A percentile compares a stretch with the other conserved stretches of the same genome.
phyloP scores from a whole-genome alignment of 306 rosid species.

The Lathyrus aphaca region DNA sequence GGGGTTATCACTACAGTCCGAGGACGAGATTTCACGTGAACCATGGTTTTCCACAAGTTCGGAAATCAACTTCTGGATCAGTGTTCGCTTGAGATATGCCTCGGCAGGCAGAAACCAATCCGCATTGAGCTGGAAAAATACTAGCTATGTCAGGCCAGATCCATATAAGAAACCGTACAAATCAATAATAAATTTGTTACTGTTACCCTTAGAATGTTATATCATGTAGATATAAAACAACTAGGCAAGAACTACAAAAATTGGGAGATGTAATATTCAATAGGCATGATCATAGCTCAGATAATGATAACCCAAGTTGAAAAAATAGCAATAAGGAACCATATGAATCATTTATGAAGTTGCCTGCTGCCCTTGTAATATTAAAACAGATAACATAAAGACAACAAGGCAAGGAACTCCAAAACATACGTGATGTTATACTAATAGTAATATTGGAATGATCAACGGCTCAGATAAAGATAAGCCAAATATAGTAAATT shows the following conservation, averaged over 20 bases:
- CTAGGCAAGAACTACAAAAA: conserved; percentile 7
- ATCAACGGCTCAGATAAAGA: conserved; percentile 27
- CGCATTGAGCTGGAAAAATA: conserved; percentile 68
- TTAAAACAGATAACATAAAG: conserved; percentile 26
- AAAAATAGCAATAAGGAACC: conserved; percentile 16
- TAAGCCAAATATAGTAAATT: conserved; percentile 5
- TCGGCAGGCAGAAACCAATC: conserved; percentile 90
- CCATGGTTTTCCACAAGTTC: conserved; percentile 64
- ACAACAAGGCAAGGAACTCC: conserved; percentile 21
- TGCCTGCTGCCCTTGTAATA: conserved; percentile 18
- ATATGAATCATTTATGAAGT: conserved; percentile 25
- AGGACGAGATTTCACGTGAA: conserved; percentile 50
- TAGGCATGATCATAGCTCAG: conserved; percentile 16
- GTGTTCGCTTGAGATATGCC: conserved; percentile 88
- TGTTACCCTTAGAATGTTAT: conserved; percentile 24
- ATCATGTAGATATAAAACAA: conserved; percentile 21
- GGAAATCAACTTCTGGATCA: conserved; percentile 78
- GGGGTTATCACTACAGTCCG: conserved; percentile 56
- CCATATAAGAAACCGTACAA: conserved; percentile 23
- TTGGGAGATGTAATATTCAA: conserved; percentile 25
- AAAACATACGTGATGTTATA: conserved; percentile 19
- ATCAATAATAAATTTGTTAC: conserved; percentile 2
- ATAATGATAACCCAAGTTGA: conserved; percentile 24
- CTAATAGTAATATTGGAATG: conserved; percentile 10
- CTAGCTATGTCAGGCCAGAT: conserved; percentile 31